Base-by-base conservation (phyloP, 192 early-diverging fungal species). In the Entomortierella chlamydospora region DNA sequence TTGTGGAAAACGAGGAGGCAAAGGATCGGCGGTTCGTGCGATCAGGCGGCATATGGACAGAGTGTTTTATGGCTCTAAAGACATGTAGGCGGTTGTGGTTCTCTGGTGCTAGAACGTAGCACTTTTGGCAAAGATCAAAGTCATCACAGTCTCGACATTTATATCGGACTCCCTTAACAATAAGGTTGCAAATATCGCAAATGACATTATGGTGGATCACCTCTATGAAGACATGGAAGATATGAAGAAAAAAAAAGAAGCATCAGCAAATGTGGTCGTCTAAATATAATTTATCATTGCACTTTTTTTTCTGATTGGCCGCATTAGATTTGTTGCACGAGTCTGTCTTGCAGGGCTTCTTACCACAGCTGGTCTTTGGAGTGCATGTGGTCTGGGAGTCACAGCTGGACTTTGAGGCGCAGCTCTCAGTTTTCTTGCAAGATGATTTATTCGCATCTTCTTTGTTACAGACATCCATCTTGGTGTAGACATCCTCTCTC, bases 181-280 rank as follows among this genome's bases (percentile, higher is more conserved):
- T 67, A n/a, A 69, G 74, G 30, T 66, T 52, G 76, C 90, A 91
- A 30, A 61, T 34, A 72, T 91, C 85, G 70, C 90, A 91, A 47
- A 83, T 66, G n/a, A 91, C 76, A 28, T 70, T 71, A 20, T 62
- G 12, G 30, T 85, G 84, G 12, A 81, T 56, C 26, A 63, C 62
- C 5, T 61, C 67, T 64, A 26, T n/a, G 3, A 54, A 29, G n/a
- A n/a, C n/a, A n/a, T n/a, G n/a, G n/a, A n/a, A n/a, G n/a, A n/a
- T n/a, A n/a, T n/a, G 25, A 54, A 28, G 25, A 15, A 10, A 10
- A 54, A 9, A 41, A 41, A 13, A 41, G 13, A 41, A 41, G 39
- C 6, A 41, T n/a, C n/a, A n/a, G n/a, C n/a, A n/a, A n/a, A n/a
- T n/a, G n/a, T n/a, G n/a, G n/a, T n/a, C n/a, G n/a, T n/a, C n/a